Conservation (phyloP, 31 red algal species). For the Porphyra umbilicalis region DNA sequence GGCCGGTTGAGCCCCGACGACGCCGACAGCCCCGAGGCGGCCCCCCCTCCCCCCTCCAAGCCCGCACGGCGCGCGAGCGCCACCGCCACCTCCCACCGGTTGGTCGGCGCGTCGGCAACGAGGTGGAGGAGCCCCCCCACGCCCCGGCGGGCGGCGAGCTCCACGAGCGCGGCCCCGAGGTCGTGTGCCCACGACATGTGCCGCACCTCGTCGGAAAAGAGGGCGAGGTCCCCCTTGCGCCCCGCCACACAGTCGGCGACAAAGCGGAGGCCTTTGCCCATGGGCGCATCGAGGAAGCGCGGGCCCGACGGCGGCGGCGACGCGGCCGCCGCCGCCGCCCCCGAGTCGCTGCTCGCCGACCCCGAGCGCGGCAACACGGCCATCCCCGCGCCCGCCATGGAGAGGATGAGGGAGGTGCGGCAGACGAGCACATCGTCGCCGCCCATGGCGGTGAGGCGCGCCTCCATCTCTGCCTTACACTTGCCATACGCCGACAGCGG, state of each 20-base stretch:
- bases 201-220: slow-evolving; percentile 80
- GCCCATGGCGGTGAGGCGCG: slow-evolving; percentile 19
- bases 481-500: slow-evolving; percentile 67
- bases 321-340: neutral
- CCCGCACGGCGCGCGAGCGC: slow-evolving; percentile 24
- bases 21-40: slow-evolving; percentile 33
- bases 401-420: slow-evolving; percentile 76
- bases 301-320: neutral
- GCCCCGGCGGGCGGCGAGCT: slow-evolving; percentile 31
- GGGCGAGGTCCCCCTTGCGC: slow-evolving; percentile 38
- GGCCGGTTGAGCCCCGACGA: slow-evolving; percentile 54
- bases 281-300: neutral
- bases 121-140: slow-evolving; percentile 59
- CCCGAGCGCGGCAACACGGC: neutral
- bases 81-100: slow-evolving; percentile 65
- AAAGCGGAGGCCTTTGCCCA: slow-evolving; percentile 54
- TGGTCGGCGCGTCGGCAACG: slow-evolving; percentile 54
- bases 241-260: slow-evolving; percentile 46
- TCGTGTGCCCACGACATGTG: slow-evolving; percentile 94
- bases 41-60: slow-evolving; percentile 8
- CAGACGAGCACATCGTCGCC: slow-evolving; percentile 48
- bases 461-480: slow-evolving; percentile 88
- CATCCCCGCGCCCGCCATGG: slow-evolving; percentile 25
- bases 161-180: slow-evolving; percentile 61
- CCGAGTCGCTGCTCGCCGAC: neutral